A percentile compares a stretch with the other conserved stretches of the same genome.
Evolutionary conservation across 2,329 filamentous ascomycete genomes (phyloP).

Genomic region (Alternaria dauci): DNA sequence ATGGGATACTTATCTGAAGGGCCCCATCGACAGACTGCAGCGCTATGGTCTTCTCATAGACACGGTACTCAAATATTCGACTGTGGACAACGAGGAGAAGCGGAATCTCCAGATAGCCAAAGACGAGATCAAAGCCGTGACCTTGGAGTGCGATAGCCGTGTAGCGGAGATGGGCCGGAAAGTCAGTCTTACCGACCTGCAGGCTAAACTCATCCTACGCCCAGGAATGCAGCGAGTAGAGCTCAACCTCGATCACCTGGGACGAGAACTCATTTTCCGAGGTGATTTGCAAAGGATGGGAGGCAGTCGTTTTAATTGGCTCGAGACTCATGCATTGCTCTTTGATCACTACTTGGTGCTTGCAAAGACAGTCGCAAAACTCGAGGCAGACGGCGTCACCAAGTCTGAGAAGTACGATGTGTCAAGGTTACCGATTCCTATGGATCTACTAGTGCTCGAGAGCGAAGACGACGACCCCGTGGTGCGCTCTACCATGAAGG

Average conservation of each 20-base stretch:
- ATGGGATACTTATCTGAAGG: conserved; percentile 94
- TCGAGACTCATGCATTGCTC: conserved; percentile 90
- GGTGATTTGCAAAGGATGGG: conserved; percentile 91
- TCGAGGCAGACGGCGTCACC: conserved; percentile 73
- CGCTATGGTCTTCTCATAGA: conserved; percentile 84
- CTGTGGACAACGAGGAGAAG: conserved; percentile 88
- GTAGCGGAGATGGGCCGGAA: conserved; percentile 93
- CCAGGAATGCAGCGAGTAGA: conserved; percentile 85
- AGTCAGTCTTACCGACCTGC: conserved; percentile 85
- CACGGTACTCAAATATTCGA: conserved; percentile 85
- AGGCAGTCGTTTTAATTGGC: conserved; percentile 87
- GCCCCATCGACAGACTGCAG: conserved; percentile 90
- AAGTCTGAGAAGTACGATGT: conserved; percentile 90
- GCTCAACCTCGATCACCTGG: conserved; percentile 92
- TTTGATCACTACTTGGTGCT: conserved; percentile 98
- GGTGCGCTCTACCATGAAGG: conserved; percentile 77
- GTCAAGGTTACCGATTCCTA: conserved; percentile 92
- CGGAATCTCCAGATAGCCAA: conserved; percentile 82
- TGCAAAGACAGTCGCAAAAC: conserved; percentile 75
- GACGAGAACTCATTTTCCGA: conserved; percentile 85
- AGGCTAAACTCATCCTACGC: conserved; percentile 81
- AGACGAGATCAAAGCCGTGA: conserved; percentile 89
- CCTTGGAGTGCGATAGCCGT: conserved; percentile 87
- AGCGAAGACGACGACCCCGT: conserved; percentile 92
- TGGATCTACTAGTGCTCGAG: conserved; percentile 93